Evolutionary conservation across 2,329 filamentous ascomycete species (phyloP).

Genomic region (Fusarium sp.): DNA sequence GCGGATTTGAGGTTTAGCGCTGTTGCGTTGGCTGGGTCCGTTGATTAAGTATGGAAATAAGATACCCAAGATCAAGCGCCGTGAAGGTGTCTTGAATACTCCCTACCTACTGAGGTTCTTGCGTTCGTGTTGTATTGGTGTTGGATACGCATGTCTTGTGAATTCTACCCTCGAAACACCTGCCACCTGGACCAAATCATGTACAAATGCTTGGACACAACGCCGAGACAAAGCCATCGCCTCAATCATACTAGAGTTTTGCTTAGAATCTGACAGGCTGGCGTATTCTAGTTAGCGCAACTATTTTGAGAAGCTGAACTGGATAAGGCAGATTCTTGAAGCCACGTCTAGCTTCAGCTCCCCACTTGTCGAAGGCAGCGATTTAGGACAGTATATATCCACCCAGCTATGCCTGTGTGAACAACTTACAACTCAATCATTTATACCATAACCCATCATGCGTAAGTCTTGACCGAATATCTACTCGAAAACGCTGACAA

Average conservation of each 20-base stretch:
- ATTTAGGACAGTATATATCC: conserved; percentile 29
- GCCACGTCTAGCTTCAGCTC: conserved; percentile 44
- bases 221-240: neutral
- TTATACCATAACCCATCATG: conserved; percentile 23
- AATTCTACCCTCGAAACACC: neutral
- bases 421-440: neutral
- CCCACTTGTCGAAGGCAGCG: conserved; percentile 44
- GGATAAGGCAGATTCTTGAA: conserved; percentile 35
- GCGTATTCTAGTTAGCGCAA: conserved; percentile 4
- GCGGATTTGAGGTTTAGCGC: conserved; percentile 72
- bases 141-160: neutral
- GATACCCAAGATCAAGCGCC: conserved; percentile 30
- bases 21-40: conserved; percentile 67
- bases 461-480: conserved; percentile 14
- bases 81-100: neutral
- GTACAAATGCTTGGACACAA: neutral
- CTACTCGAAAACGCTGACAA: conserved; percentile 1
- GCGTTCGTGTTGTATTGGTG: neutral
- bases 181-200: neutral
- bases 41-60: conserved; percentile 57
- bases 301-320: conserved; percentile 10
- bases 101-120: neutral
- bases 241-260: neutral
- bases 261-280: conserved; percentile 11
- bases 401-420: neutral